Percentiles rank a stretch among this genome's conserved stretches.
These are phyloP conservation scores for Cicer cuneatum DNA, from an alignment of 306 rosid genomes.

Conservation along the genomic window DNA sequence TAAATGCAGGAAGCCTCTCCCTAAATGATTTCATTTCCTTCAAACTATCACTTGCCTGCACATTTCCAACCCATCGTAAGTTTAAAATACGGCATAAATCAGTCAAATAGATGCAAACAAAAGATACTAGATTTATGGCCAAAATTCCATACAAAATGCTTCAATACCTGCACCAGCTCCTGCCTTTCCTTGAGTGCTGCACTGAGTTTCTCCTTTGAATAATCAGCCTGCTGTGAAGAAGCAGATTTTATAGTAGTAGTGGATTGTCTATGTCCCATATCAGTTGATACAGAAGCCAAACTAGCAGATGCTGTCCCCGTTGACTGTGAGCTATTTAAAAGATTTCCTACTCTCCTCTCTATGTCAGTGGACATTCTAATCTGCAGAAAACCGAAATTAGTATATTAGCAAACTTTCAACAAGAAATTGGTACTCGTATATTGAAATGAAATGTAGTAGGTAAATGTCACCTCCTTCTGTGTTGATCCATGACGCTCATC, in stretches of 20 bases:
- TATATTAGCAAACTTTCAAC: constrained; percentile 18
- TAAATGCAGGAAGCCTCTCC: constrained; percentile 88
- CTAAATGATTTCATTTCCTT: constrained; percentile 74
- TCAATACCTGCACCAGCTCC: constrained; percentile 67
- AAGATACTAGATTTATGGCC: constrained; percentile 3
- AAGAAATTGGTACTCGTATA: constrained; percentile 16
- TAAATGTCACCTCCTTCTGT: constrained; percentile 73
- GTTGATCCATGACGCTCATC: constrained; percentile 95
- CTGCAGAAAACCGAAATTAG: constrained; percentile 52
- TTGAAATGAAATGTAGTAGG: constrained; percentile 30
- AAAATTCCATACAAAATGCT: constrained; percentile 38
- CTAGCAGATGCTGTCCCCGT: constrained; percentile 40
- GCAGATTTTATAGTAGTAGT: constrained; percentile 42
- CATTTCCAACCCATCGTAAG: constrained; percentile 34
- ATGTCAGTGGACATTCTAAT: constrained; percentile 86
- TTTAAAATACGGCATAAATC: constrained; percentile 30
- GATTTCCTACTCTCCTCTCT: constrained; percentile 80
- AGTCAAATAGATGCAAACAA: constrained; percentile 28
- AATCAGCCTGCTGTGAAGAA: constrained; percentile 51
- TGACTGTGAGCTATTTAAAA: constrained; percentile 67
- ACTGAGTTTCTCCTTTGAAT: constrained; percentile 66
- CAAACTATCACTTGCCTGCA: constrained; percentile 65
- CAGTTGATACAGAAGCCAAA: constrained; percentile 51
- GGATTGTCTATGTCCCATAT: constrained; percentile 55
- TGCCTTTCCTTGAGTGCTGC: constrained; percentile 76